phyloP scores from a whole-genome alignment of 108 stramenopile species.

The Cyclotella sp. region DNA sequence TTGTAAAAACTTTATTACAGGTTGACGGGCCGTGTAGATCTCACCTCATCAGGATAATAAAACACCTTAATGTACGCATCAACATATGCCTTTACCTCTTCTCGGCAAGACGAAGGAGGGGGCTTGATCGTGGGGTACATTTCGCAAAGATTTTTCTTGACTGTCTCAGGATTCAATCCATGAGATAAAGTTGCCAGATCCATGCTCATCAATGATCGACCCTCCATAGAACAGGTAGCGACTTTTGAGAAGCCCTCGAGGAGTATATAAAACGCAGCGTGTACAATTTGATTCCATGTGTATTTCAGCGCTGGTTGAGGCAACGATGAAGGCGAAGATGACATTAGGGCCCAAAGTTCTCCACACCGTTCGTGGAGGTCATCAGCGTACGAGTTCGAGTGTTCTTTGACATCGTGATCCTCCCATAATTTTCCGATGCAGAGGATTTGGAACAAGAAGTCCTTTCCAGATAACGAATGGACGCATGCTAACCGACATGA shows the following conservation, averaged over 20 bases:
- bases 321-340: slow-evolving; percentile 35
- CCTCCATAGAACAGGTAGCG: slow-evolving; percentile 87
- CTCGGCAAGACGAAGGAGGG: slow-evolving; percentile 42
- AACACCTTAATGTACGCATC: slow-evolving; percentile 93
- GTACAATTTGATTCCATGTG: slow-evolving; percentile 71
- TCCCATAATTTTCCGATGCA: slow-evolving; percentile 69
- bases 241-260: slow-evolving; percentile 90
- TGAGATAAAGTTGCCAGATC: slow-evolving; percentile 84
- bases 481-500: slow-evolving; percentile 24
- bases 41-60: slow-evolving; percentile 86
- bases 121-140: slow-evolving; percentile 31
- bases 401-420: slow-evolving; percentile 68
- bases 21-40: neutral
- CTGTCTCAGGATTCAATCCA: slow-evolving; percentile 53
- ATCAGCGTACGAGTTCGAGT: slow-evolving; percentile 84
- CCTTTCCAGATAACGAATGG: slow-evolving; percentile 46
- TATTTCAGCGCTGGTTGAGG: slow-evolving; percentile 43
- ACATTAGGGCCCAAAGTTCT: slow-evolving; percentile 55
- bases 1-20: neutral
- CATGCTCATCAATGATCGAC: slow-evolving; percentile 94
- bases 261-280: slow-evolving; percentile 63
- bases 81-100: slow-evolving; percentile 67
- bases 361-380: slow-evolving; percentile 57
- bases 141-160: slow-evolving; percentile 52
- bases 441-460: slow-evolving; percentile 54